Base-by-base conservation (phyloP, 495 filamentous ascomycete genomes). In the Melanomma pulvis-pyrius region DNA sequence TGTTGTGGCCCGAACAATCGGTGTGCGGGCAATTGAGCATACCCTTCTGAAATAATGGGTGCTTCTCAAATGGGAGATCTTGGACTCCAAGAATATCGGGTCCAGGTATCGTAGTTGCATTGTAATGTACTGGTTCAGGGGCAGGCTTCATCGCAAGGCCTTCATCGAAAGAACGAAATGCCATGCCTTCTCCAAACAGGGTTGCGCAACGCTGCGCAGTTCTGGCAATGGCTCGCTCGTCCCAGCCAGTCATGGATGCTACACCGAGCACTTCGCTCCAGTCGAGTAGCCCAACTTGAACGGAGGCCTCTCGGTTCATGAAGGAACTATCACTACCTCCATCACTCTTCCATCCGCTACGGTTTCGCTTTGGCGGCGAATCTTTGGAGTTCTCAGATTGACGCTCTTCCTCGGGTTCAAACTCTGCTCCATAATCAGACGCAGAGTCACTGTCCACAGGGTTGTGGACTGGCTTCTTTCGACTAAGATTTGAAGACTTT, bases 231-330 rank as follows among this genome's bases (percentile, higher is more conserved):
- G 86, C 88, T 4, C 74, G 72, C 0, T 81, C 70, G 0, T 87
- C 77, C 73, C 90, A 89, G 0, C 88, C 90, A 1, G 80, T 83
- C 62, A 92, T 80, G 0, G 89, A 82, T 22, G 92, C 92, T 0
- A 90, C 77, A 9, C 89, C 89, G 30, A 96, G 74, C 1, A 94
- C 82, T 59, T 93, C 89, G 47, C 87, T 87, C 92, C 92, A 96
- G 74, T 93, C 89, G 1, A 90, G 84, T 5, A 86, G 76, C 6
- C 50, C 50, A 21, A 32, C 3, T 19, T 62, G 48, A 19, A 13
- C 15, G 3, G 53, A 41, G 44, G 28, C 24, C 21, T 41, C 47
- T 22, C 25, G 29, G 7, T 44, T 8, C 19, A 49, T 64, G 36
- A 19, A 29, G 25, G 52, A 56, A 17, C 22, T 29, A 21, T 53